These are phyloP conservation scores for Ceratobasidium sp. DNA, from an alignment of 1,284 basidiomycete species.

Conservation along the genomic window DNA sequence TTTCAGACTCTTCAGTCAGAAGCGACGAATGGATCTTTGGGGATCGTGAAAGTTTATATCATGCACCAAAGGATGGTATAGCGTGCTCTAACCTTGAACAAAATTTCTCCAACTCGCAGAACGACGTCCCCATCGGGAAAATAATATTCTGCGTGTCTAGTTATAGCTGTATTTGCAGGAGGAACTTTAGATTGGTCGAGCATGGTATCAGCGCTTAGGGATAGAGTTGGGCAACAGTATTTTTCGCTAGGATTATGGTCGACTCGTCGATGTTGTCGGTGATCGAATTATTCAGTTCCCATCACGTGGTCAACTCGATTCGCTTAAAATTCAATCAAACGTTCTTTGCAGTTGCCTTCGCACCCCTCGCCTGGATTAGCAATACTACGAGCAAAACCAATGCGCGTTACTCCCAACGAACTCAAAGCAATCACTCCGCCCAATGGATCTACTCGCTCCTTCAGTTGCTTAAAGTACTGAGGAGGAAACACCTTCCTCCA, in stretches of 20 bases:
- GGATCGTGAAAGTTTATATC: not conserved
- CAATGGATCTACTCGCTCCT: not conserved
- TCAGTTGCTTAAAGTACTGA: no score
- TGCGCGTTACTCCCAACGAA: not conserved
- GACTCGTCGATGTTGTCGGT: no score
- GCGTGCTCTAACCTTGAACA: not conserved
- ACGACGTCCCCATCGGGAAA: conserved; percentile 10
- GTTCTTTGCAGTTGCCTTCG: not conserved
- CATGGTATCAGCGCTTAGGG: no score
- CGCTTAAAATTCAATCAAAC: not conserved
- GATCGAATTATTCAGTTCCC: no score
- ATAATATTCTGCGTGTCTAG: conserved; percentile 1
- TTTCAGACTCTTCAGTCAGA: conserved; percentile 3
- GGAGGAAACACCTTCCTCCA: not conserved
- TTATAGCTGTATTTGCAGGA: no score
- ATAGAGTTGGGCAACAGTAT: no score
- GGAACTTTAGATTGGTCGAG: no score
- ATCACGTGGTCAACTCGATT: no score
- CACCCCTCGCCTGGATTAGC: not conserved
- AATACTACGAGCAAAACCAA: conserved; percentile 3
- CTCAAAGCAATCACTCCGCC: conserved; percentile 3
- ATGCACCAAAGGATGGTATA: no score
- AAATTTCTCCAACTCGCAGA: conserved; percentile 6
- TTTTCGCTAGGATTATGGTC: no score
- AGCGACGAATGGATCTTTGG: conserved; percentile 12